phyloP scores from a whole-genome alignment of 257 asterid species.

The Nicotiana noctiflora region DNA sequence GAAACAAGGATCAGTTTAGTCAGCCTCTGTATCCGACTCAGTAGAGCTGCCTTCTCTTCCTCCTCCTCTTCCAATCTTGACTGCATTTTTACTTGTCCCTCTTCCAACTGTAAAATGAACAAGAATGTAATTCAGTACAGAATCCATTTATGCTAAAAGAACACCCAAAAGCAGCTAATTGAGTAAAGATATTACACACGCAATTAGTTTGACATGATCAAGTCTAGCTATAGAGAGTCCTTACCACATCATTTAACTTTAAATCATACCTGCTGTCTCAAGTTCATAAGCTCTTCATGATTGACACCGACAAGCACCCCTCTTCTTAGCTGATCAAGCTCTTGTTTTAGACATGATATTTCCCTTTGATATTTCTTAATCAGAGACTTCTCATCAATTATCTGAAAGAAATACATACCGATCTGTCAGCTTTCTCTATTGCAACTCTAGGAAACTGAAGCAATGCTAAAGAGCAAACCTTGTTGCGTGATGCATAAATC shows the following conservation, averaged over 20 bases:
- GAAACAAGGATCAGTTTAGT: no score
- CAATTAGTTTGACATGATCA: background rate
- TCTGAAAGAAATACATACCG: slow-evolving; percentile 32
- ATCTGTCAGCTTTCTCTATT: background rate
- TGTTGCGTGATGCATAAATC: slow-evolving; percentile 86
- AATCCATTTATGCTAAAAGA: background rate
- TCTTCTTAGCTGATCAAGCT: slow-evolving; percentile 75
- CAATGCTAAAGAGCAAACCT: slow-evolving; percentile 38
- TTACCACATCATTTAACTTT: background rate
- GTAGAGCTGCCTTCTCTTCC: no score
- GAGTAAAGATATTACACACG: background rate
- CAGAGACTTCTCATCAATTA: slow-evolving; percentile 95
- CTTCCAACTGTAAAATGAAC: no score
- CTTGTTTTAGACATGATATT: slow-evolving; percentile 78
- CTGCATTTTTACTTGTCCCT: background rate
- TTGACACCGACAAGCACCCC: slow-evolving; percentile 77
- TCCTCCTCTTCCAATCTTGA: no score
- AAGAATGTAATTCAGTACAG: background rate
- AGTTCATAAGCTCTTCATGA: slow-evolving; percentile 80
- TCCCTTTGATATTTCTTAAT: slow-evolving; percentile 98
- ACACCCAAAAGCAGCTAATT: background rate
- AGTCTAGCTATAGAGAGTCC: background rate
- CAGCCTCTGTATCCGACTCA: no score
- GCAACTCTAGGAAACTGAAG: slow-evolving; percentile 2
- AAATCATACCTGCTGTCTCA: slow-evolving; percentile 67